Conservation (phyloP, 2,329 filamentous ascomycete genomes). For the Coniochaeta sp. region DNA sequence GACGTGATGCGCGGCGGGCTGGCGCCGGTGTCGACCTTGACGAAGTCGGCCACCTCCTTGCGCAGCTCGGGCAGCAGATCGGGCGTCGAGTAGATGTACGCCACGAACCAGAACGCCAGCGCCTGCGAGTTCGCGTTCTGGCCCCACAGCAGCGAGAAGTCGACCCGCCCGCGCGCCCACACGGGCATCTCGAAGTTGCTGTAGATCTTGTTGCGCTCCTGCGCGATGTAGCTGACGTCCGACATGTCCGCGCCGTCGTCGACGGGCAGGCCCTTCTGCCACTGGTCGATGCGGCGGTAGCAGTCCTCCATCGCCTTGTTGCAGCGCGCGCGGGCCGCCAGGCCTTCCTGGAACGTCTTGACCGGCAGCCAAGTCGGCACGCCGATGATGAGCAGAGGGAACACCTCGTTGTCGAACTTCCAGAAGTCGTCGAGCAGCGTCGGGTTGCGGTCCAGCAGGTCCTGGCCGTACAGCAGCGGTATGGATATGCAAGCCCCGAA, state of each 20-base stretch:
- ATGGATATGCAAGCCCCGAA: constrained; percentile 10
- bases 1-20: constrained; percentile 6
- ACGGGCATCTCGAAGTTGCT: constrained; percentile 1
- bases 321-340: constrained; percentile 7
- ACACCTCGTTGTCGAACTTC: constrained; percentile 10
- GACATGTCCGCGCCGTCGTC: constrained; percentile 10
- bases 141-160: constrained; percentile 6
- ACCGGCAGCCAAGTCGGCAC: constrained; percentile 10
- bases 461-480: constrained; percentile 8
- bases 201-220: constrained; percentile 8
- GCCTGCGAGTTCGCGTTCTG: constrained; percentile 1
- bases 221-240: constrained; percentile 6
- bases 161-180: constrained; percentile 3
- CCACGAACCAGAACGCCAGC: constrained; percentile 7
- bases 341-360: constrained; percentile 6
- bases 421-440: constrained; percentile 9
- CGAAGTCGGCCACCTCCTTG: constrained; percentile 4
- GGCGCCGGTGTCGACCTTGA: background rate
- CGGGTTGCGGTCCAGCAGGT: constrained; percentile 8
- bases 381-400: constrained; percentile 10
- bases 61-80: constrained; percentile 6
- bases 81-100: constrained; percentile 8
- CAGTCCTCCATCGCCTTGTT: constrained; percentile 4
- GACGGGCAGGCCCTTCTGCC: constrained; percentile 6
- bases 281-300: constrained; percentile 11